Conservation (phyloP, 1,284 basidiomycete genomes). For the Ustilago tritici region DNA sequence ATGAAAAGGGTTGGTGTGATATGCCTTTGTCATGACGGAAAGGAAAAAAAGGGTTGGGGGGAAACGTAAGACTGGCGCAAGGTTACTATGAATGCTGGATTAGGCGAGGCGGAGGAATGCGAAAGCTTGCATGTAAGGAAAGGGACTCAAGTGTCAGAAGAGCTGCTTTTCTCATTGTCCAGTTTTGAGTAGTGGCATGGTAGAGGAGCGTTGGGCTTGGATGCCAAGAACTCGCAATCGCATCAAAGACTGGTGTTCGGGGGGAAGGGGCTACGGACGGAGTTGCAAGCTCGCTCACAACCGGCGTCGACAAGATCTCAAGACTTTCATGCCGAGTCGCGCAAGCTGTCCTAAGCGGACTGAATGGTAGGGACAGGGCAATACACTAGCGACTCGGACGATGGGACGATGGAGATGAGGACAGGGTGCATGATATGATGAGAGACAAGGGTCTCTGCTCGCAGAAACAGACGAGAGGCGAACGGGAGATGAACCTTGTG, state of each 20-base stretch:
- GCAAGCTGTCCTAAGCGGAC: not conserved
- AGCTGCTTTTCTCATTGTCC: not conserved
- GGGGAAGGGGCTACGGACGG: not conserved
- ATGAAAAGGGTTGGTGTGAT: too few species aligned
- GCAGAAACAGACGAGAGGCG: not conserved
- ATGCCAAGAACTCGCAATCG: not conserved
- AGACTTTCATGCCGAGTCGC: not conserved
- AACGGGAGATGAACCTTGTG: not conserved
- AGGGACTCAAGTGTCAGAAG: not conserved
- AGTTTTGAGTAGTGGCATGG: too few species aligned
- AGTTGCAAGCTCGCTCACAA: not conserved
- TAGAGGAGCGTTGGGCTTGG: not conserved
- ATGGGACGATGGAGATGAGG: not conserved
- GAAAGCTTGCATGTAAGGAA: not conserved
- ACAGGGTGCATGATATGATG: not conserved
- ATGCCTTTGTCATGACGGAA: too few species aligned
- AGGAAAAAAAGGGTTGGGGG: too few species aligned
- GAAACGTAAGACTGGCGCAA: too few species aligned
- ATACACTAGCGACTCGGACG: too few species aligned
- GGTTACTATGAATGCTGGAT: too few species aligned
- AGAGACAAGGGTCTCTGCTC: conserved; percentile 22
- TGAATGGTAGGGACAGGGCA: too few species aligned
- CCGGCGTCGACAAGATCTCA: too few species aligned
- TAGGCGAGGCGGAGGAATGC: not conserved
- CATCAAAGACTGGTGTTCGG: not conserved